phyloP scores from a whole-genome alignment of 2,329 filamentous ascomycete species.

The Trichophaea hybrida region DNA sequence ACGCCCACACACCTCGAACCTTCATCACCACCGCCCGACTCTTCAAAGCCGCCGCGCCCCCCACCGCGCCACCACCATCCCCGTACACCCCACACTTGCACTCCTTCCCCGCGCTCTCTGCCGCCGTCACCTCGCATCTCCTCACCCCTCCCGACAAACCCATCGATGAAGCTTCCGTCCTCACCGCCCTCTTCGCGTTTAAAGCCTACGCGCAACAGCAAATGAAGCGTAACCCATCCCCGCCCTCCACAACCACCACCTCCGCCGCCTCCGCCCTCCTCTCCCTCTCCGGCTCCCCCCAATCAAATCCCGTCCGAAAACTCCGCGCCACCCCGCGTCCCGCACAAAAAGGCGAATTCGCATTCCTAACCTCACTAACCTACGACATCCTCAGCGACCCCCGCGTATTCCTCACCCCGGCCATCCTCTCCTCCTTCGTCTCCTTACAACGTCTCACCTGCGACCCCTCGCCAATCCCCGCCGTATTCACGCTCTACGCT shows the following conservation, averaged over 20 bases:
- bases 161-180: background rate
- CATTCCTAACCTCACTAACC: constrained; percentile 35
- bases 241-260: background rate
- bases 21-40: background rate
- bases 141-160: background rate
- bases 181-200: background rate
- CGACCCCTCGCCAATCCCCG: constrained; percentile 60
- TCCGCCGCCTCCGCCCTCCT: constrained; percentile 24
- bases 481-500: constrained; percentile 68
- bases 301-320: constrained; percentile 4
- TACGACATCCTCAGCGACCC: constrained; percentile 58
- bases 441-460: constrained; percentile 58
- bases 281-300: constrained; percentile 12
- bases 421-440: constrained; percentile 60
- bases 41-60: background rate
- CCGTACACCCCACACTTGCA: background rate
- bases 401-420: constrained; percentile 60
- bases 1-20: background rate
- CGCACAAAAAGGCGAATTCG: constrained; percentile 29
- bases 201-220: background rate
- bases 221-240: background rate
- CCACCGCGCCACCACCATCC: background rate
- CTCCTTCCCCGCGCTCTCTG: background rate
- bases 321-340: background rate
- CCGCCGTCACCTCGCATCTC: background rate